Evolutionary conservation across 2,329 filamentous ascomycete species (phyloP).

Genomic region (Aspergillus neoniger): DNA sequence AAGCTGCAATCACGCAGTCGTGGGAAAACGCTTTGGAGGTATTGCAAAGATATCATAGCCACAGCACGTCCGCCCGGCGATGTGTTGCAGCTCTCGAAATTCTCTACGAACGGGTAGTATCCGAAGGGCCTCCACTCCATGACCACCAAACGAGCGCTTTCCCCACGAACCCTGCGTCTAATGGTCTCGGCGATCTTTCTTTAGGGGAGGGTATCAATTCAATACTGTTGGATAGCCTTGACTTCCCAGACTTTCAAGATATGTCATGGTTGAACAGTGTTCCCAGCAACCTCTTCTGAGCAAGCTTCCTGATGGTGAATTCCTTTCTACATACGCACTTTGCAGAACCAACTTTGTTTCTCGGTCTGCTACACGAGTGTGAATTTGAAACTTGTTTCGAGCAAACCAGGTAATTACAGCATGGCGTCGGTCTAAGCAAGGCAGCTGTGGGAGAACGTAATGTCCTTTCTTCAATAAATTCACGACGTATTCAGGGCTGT

Average conservation of each 20-base stretch:
- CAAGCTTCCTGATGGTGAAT: not conserved
- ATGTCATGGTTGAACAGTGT: conserved; percentile 40
- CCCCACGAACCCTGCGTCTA: not conserved
- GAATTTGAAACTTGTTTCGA: not conserved
- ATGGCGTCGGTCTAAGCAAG: no score
- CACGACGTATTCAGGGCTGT: no score
- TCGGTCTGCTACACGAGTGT: not conserved
- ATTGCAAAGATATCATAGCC: conserved; percentile 33
- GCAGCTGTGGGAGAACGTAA: no score
- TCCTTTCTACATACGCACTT: no score
- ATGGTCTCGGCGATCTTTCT: conserved; percentile 25
- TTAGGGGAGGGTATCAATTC: conserved; percentile 32
- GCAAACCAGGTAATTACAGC: no score
- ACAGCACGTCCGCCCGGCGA: conserved; percentile 35
- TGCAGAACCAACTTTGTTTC: not conserved
- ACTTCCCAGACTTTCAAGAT: conserved; percentile 35
- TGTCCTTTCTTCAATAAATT: no score
- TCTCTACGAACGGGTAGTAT: conserved; percentile 31
- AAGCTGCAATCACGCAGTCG: conserved; percentile 26
- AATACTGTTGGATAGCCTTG: conserved; percentile 28
- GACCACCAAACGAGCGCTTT: conserved; percentile 8
- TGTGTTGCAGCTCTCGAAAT: conserved; percentile 37
- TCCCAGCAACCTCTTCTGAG: conserved; percentile 32
- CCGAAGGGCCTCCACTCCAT: conserved; percentile 17
- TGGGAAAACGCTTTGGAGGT: conserved; percentile 35